Conservation (phyloP, 495 filamentous ascomycete species). For the Penicillium nucicola region DNA sequence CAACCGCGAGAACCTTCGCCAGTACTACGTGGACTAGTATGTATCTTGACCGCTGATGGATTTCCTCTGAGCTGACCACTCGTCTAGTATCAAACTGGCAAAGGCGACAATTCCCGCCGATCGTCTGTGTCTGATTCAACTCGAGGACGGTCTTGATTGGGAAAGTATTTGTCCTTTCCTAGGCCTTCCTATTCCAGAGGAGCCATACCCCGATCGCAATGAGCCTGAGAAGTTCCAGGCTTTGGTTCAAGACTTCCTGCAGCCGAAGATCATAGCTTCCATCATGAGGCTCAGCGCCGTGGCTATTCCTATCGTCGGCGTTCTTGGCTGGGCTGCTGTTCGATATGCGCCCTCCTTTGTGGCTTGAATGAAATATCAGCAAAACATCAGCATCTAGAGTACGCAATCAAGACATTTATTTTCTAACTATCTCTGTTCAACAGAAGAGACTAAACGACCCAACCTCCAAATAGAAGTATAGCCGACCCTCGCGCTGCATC, state of each 20-base stretch:
- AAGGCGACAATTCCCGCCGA: conserved; percentile 21
- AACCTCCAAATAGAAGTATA: too few species aligned
- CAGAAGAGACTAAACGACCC: too few species aligned
- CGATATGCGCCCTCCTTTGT: conserved; percentile 5
- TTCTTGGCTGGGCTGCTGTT: conserved; percentile 10
- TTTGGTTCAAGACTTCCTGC: conserved; percentile 7
- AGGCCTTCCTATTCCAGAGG: conserved; percentile 16
- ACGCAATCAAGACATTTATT: too few species aligned
- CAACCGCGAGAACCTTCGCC: conserved; percentile 1
- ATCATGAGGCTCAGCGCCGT: conserved; percentile 9
- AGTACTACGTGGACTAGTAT: conserved; percentile 21
- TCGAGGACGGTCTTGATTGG: conserved; percentile 24
- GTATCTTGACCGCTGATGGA: neutral
- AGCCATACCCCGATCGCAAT: conserved; percentile 22
- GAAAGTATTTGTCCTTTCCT: conserved; percentile 27
- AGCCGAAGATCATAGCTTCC: conserved; percentile 8
- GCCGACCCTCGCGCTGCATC: too few species aligned
- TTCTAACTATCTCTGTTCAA: too few species aligned
- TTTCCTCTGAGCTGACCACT: neutral
- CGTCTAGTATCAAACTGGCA: conserved; percentile 15
- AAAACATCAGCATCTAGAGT: too few species aligned
- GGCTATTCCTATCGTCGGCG: conserved; percentile 6
- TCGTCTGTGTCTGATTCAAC: conserved; percentile 13
- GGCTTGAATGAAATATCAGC: too few species aligned
- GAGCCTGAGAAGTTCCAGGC: conserved; percentile 23